Base-by-base conservation (phyloP, 352 stramenopile genomes). In the Globisporangium spinosum region DNA sequence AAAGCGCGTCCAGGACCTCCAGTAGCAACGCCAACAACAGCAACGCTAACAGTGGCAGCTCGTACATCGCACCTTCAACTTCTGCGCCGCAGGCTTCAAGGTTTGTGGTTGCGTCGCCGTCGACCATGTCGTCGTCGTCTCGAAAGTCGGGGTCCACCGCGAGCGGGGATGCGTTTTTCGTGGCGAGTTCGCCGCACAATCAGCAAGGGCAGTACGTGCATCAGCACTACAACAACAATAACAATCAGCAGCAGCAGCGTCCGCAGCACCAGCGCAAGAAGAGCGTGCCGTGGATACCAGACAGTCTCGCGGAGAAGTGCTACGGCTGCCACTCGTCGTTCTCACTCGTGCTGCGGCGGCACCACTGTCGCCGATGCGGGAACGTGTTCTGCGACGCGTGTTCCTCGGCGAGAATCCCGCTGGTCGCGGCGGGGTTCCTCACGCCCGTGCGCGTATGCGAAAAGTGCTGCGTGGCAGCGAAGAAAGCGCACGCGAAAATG, bases 361-460 rank as follows among this genome's bases (percentile, higher is more conserved):
- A 98, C 62, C 89, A 97, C 74, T 97, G 91, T 64, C 82, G 91
- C 1, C 75, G 84, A 23, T 97, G 92, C 69, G 93, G 93, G 5
- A 91, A 92, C 49, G 80, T 98, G 9, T 97, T 98, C 69, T 97
- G 93, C 72, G 89, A 97, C 58, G 73, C 82, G 15, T 98, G 93
- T 70, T 89, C 87, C 7, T 92, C 86, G 4, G 70, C 78, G 6
- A 72, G 91, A n/a, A 95, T 96, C 67, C 82, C 88, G 25, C 68
- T 97, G 29, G 77, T 91, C 0, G 73, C 81, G 2, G 80, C 84
- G 0, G 85, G 82, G 1, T 90, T 93, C 71, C 77, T 83, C 62
- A 80, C 78, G 5, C 87, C 87, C 13, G 87, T 95, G 8, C 74
- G 87, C 13, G 87, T 95, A n/a, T 95, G 87, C 62, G 82, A 82